Percentiles rank a stretch among this genome's conserved stretches.
Evolutionary conservation across 306 rosid genomes (phyloP).

Genomic region (Trichosanthes truncata): DNA sequence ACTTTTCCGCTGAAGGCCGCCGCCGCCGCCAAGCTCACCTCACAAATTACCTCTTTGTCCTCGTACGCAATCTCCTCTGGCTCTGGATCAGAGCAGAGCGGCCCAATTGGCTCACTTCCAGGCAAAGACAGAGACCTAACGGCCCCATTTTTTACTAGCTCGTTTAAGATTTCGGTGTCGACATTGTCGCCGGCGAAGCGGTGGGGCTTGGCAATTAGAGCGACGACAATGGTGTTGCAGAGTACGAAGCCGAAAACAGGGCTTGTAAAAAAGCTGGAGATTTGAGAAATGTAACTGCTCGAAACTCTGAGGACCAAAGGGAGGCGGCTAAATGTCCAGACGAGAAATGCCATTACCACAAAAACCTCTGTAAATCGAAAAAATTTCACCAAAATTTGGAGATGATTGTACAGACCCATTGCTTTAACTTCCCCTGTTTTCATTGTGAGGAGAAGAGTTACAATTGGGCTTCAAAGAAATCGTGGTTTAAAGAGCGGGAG

Average conservation of each 20-base stretch:
- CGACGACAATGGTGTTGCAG: slow-evolving; percentile 8
- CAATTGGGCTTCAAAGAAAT: background rate
- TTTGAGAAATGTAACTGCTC: background rate
- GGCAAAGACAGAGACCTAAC: background rate
- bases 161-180: background rate
- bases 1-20: background rate
- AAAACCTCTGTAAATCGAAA: slow-evolving; percentile 8
- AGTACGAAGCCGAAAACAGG: slow-evolving; percentile 9
- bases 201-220: background rate
- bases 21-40: background rate
- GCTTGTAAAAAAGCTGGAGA: background rate
- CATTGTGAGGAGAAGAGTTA: background rate
- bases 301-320: slow-evolving; percentile 8
- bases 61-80: slow-evolving; percentile 6
- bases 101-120: background rate
- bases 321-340: background rate
- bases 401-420: background rate
- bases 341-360: background rate
- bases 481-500: background rate
- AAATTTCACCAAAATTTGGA: slow-evolving; percentile 8
- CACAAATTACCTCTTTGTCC: background rate
- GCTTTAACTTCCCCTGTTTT: background rate
- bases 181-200: background rate
- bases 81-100: background rate
- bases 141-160: background rate